Evolutionary conservation across 345 rosid species (phyloP).

Genomic region (Arabidopsis suecica): DNA sequence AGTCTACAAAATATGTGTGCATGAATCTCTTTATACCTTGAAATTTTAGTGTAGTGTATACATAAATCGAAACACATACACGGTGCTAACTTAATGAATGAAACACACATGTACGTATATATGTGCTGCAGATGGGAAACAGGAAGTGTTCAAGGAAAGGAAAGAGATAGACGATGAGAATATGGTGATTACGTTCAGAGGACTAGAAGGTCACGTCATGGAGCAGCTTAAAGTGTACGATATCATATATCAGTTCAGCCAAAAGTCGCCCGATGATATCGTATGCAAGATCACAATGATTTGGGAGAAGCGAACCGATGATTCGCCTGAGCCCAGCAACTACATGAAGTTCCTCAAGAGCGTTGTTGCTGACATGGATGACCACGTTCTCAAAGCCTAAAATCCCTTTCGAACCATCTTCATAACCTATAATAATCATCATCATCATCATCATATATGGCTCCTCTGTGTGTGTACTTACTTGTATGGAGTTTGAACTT

Average conservation of each 20-base stretch:
- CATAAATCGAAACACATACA: background rate
- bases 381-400: constrained; percentile 41
- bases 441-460: too few species aligned
- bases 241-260: constrained; percentile 38
- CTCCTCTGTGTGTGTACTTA: too few species aligned
- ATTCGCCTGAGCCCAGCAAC: constrained; percentile 45
- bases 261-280: constrained; percentile 35
- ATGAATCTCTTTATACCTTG: background rate
- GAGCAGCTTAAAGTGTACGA: constrained; percentile 44
- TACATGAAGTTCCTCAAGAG: constrained; percentile 45
- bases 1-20: too few species aligned
- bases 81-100: background rate
- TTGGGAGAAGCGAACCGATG: constrained; percentile 43
- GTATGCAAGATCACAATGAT: constrained; percentile 45
- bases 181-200: constrained; percentile 33
- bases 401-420: background rate
- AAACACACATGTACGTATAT: background rate
- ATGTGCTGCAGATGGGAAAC: constrained; percentile 39
- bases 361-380: constrained; percentile 43
- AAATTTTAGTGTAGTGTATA: background rate
- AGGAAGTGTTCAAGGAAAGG: constrained; percentile 44
- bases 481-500: too few species aligned
- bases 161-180: constrained; percentile 46
- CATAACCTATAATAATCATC: too few species aligned
- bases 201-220: constrained; percentile 46